Evolutionary conservation across 2,329 filamentous ascomycete species (phyloP).

Genomic region (Macroventuria anomochaeta): DNA sequence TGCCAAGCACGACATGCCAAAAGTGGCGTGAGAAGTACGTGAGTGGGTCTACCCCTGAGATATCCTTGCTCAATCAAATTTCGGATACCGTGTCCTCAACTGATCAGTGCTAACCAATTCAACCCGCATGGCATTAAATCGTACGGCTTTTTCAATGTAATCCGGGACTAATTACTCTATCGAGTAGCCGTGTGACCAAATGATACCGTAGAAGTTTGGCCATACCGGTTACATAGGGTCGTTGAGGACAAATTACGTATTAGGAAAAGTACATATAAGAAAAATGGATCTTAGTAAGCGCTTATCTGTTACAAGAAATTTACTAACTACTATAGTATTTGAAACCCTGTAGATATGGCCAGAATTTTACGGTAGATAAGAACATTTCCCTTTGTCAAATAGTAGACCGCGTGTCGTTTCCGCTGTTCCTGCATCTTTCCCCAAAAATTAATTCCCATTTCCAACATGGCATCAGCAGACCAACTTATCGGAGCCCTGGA

Average conservation of each 20-base stretch:
- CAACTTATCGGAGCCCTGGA: conserved; percentile 16
- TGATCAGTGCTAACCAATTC: conserved; percentile 4
- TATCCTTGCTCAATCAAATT: conserved; percentile 11
- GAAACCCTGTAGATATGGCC: conserved; percentile 5
- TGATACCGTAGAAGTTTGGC: conserved; percentile 8
- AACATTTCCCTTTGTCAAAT: conserved; percentile 11
- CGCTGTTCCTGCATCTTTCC: conserved; percentile 6
- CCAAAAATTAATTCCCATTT: conserved; percentile 2
- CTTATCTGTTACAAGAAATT: conserved; percentile 14
- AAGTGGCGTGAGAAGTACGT: conserved; percentile 12
- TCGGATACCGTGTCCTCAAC: conserved; percentile 6
- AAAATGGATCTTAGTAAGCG: conserved; percentile 9
- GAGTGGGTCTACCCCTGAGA: conserved; percentile 10
- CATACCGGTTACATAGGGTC: conserved; percentile 6
- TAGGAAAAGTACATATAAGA: conserved; percentile 11
- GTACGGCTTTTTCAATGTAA: conserved; percentile 3
- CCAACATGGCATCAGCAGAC: conserved; percentile 17
- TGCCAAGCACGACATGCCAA: conserved; percentile 12
- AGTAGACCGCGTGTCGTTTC: conserved; percentile 7
- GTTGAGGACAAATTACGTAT: conserved; percentile 12
- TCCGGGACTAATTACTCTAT: conserved; percentile 3
- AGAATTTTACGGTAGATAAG: conserved; percentile 7
- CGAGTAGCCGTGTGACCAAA: conserved; percentile 12
- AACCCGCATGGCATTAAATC: conserved; percentile 5
- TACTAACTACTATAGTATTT: conserved; percentile 14